phyloP scores from a whole-genome alignment of 257 asterid species.

The Solanum ossicruentum region DNA sequence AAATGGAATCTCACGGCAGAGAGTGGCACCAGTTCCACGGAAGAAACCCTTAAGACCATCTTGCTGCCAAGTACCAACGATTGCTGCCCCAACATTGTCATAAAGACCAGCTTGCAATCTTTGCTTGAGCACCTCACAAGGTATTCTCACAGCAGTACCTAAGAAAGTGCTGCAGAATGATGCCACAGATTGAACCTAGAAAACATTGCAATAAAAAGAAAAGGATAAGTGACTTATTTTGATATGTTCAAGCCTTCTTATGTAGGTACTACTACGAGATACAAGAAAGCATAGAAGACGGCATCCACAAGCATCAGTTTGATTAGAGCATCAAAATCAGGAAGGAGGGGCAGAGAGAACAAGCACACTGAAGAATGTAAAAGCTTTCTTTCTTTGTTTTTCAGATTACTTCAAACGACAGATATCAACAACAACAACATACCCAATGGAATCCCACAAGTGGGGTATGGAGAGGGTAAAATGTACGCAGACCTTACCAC shows the following conservation, averaged over 20 bases:
- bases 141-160: conserved; percentile 88
- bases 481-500: too few relatives aligned
- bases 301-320: background rate
- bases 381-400: too few relatives aligned
- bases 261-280: background rate
- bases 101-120: conserved; percentile 85
- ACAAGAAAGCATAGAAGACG: background rate
- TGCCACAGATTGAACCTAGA: conserved; percentile 78
- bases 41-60: conserved; percentile 86
- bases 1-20: conserved; percentile 86
- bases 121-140: conserved; percentile 91
- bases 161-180: conserved; percentile 83
- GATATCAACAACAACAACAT: too few relatives aligned
- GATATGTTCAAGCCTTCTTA: background rate
- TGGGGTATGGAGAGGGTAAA: too few relatives aligned
- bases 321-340: background rate
- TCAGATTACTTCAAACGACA: too few relatives aligned
- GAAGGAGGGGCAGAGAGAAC: background rate
- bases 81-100: conserved; percentile 73
- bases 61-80: conserved; percentile 72
- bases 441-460: too few relatives aligned
- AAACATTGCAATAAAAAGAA: background rate
- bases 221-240: background rate
- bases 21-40: conserved; percentile 97
- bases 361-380: background rate